These are phyloP conservation scores for Curvularia verruculosa DNA, from an alignment of 2,329 filamentous ascomycete genomes.

Conservation along the genomic window DNA sequence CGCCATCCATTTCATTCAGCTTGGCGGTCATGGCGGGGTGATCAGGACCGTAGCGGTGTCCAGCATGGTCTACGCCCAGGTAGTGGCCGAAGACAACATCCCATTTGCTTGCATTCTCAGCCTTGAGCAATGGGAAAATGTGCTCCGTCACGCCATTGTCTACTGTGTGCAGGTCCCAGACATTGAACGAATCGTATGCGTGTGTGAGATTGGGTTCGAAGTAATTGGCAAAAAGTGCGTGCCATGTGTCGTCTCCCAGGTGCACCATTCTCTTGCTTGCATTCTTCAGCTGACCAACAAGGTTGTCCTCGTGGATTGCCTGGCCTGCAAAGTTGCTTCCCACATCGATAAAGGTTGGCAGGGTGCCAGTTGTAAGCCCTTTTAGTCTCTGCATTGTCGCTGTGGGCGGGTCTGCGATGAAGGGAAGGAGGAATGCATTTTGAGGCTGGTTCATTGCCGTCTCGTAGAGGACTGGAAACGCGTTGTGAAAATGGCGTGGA, in stretches of 20 bases:
- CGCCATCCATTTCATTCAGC: constrained; percentile 84
- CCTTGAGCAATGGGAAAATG: constrained; percentile 79
- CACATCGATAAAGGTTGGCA: constrained; percentile 92
- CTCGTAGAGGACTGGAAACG: constrained; percentile 85
- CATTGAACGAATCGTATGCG: constrained; percentile 96
- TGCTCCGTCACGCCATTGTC: constrained; percentile 94
- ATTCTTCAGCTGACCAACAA: constrained; percentile 67
- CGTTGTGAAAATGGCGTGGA: constrained; percentile 78
- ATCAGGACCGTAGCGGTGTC: constrained; percentile 92
- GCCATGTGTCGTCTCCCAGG: constrained; percentile 98
- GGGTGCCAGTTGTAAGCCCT: constrained; percentile 89
- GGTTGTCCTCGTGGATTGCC: constrained; percentile 90
- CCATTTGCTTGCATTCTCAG: constrained; percentile 73
- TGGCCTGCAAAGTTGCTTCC: constrained; percentile 96
- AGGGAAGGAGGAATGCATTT: constrained; percentile 88
- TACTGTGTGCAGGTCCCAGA: constrained; percentile 96
- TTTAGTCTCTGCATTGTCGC: constrained; percentile 91
- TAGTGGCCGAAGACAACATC: constrained; percentile 95
- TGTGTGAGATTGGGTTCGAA: constrained; percentile 86
- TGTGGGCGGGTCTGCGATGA: constrained; percentile 96
- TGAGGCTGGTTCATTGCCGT: constrained; percentile 74
- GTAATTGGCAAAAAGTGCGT: constrained; percentile 88
- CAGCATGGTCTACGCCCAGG: constrained; percentile 94
- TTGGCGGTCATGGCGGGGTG: constrained; percentile 92
- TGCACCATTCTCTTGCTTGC: constrained; percentile 83